Percentiles rank a stretch among this genome's conserved stretches.
These are phyloP conservation scores for Torrubiella hemipterigena DNA, from an alignment of 2,329 filamentous ascomycete genomes.

Conservation along the genomic window DNA sequence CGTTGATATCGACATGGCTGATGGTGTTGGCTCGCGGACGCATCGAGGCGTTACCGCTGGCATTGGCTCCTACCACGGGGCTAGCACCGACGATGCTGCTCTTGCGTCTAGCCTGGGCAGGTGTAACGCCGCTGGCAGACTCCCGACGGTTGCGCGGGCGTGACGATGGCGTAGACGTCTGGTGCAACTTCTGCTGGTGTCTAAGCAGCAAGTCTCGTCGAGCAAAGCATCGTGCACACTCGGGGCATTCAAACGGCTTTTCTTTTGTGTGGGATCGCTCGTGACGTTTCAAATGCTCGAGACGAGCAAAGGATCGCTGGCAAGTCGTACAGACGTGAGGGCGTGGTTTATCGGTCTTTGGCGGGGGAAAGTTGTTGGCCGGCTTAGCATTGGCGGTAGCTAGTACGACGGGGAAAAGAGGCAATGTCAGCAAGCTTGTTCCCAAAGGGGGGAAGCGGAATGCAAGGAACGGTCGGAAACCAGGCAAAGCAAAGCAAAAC, in stretches of 20 bases:
- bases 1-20: slow-evolving; percentile 73
- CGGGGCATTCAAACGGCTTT: slow-evolving; percentile 95
- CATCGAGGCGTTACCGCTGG: slow-evolving; percentile 47
- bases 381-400: slow-evolving; percentile 37
- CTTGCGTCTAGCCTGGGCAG: slow-evolving; percentile 66
- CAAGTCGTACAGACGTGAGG: slow-evolving; percentile 92
- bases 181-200: slow-evolving; percentile 97
- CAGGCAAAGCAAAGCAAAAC: neutral
- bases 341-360: slow-evolving; percentile 94
- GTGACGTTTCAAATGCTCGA: slow-evolving; percentile 78
- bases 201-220: slow-evolving; percentile 81
- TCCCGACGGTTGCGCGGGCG: slow-evolving; percentile 81
- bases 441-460: slow-evolving; percentile 2
- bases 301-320: slow-evolving; percentile 78
- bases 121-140: slow-evolving; percentile 64
- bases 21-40: slow-evolving; percentile 92
- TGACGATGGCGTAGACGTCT: slow-evolving; percentile 78
- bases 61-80: slow-evolving; percentile 29
- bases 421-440: slow-evolving; percentile 1
- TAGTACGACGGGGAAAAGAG: slow-evolving; percentile 10
- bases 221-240: slow-evolving; percentile 91
- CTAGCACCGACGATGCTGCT: slow-evolving; percentile 65
- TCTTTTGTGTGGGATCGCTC: slow-evolving; percentile 49
- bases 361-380: slow-evolving; percentile 52
- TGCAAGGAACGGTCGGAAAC: slow-evolving; percentile 16